Evolutionary conservation across 257 asterid genomes (phyloP).

Genomic region (Scutellaria galericulata): DNA sequence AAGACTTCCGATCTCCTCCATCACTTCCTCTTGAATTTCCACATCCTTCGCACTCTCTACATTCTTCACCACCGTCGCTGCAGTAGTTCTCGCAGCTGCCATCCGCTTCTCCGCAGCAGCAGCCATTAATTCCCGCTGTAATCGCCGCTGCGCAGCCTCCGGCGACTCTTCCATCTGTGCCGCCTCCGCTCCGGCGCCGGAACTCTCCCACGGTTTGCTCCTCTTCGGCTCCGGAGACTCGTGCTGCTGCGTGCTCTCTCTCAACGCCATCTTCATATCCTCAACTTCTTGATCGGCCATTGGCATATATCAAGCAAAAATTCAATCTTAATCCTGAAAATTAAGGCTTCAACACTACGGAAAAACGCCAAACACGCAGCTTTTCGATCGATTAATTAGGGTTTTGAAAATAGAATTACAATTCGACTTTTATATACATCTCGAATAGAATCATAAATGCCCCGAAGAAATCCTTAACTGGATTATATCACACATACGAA

Average conservation of each 20-base stretch:
- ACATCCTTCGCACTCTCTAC: constrained; percentile 41
- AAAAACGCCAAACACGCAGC: constrained; percentile 27
- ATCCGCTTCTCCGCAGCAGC: constrained; percentile 97
- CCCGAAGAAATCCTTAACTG: constrained; percentile 3
- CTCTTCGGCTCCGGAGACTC: constrained; percentile 96
- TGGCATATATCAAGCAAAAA: constrained; percentile 26
- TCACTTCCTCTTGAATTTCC: constrained; percentile 47
- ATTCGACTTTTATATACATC: constrained; percentile 19
- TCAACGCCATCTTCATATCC: constrained; percentile 68
- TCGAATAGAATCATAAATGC: background rate
- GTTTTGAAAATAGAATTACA: constrained; percentile 33
- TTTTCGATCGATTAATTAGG: constrained; percentile 36
- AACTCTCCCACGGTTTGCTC: constrained; percentile 74
- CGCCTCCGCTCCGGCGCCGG: constrained; percentile 43
- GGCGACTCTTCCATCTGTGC: constrained; percentile 50
- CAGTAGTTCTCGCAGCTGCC: constrained; percentile 48
- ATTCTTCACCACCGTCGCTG: constrained; percentile 34
- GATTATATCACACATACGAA: background rate
- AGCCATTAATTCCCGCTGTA: constrained; percentile 92
- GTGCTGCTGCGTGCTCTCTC: constrained; percentile 69
- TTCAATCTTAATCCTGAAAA: constrained; percentile 28
- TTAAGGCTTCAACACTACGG: constrained; percentile 27
- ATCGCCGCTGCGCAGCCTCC: constrained; percentile 56
- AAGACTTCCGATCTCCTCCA: too few relatives aligned
- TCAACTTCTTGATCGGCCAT: constrained; percentile 86